Base-by-base conservation (phyloP, 2,329 filamentous ascomycete species). In the Aureobasidium leucospermi region DNA sequence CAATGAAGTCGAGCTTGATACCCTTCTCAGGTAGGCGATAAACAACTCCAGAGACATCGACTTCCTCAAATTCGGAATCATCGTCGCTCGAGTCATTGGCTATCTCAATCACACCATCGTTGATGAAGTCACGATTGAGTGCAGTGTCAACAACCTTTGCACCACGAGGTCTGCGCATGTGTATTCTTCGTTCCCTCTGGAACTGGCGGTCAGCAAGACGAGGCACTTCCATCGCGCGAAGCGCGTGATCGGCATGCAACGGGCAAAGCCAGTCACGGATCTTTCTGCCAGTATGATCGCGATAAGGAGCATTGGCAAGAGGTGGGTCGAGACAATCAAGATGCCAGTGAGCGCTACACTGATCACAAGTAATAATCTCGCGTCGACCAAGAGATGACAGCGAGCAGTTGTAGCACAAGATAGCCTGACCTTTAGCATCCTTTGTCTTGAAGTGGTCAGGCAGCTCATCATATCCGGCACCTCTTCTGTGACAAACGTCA, bases 311-410 rank as follows among this genome's bases (percentile, higher is more conserved):
- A 59, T 88, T 85, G 36, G 91, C 85, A 68, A 92, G 76, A 36
- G 93, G 92, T 31, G 90, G 89, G 69, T 95, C 86, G 15, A 96
- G 78, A 74, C 94, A 99, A 73, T 97, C 93, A 55, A 96, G 79
- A 75, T 99, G 94, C 88, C 92, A 99, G 69, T 86, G 82, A 36
- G 90, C 81, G 11, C 83, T 79, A 74, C 93, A 99, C 67, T 82
- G 84, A 72, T 91, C 91, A 76, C 93, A 99, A 47, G 88, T 85
- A 65, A 96, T 87, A 67, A 97, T 91, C 65, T 87, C 83, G 29
- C 88, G 84, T 66, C 81, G 81, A 63, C 76, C 76, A 58, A 82
- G 77, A 47, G 86, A 83, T 31, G 86, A 81, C 67, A 81, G 80
- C 64, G 88, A 82, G 75, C 93, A 97, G 46, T 78, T 77, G 69